These are phyloP conservation scores for Claviceps purpurea DNA, from an alignment of 2,329 filamentous ascomycete species.

Conservation along the genomic window DNA sequence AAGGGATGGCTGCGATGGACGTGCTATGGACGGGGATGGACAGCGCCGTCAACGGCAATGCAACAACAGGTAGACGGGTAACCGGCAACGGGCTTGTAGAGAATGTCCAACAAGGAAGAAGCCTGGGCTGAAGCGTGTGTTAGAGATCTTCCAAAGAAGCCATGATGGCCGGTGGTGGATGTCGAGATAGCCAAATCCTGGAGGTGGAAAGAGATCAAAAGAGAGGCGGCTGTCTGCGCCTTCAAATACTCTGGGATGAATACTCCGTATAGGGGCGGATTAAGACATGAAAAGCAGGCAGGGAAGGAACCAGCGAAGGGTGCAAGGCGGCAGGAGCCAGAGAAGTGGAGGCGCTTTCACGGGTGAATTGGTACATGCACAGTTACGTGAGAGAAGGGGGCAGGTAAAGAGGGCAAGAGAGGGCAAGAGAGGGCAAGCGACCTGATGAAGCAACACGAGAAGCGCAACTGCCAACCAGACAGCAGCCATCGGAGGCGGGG, in stretches of 20 bases:
- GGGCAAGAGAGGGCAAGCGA: background rate
- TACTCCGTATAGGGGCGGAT: background rate
- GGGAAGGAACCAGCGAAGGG: background rate
- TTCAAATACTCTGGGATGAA: constrained; percentile 7
- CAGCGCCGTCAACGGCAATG: background rate
- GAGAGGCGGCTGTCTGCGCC: constrained; percentile 5
- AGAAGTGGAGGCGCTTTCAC: background rate
- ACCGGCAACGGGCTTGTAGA: constrained; percentile 4
- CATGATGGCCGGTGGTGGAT: constrained; percentile 4
- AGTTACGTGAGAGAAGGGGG: background rate
- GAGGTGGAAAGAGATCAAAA: constrained; percentile 1
- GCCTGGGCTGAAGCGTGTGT: constrained; percentile 6
- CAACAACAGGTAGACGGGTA: background rate
- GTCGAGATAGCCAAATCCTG: constrained; percentile 6
- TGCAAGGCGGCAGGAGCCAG: background rate
- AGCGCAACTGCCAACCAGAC: too few relatives aligned
- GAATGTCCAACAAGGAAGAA: constrained; percentile 7
- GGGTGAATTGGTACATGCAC: background rate
- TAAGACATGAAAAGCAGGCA: background rate
- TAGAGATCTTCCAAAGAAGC: constrained; percentile 6
- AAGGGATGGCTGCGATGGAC: background rate
- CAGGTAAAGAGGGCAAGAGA: background rate
- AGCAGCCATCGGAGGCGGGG: background rate
- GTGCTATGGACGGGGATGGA: background rate
- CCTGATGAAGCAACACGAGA: too few relatives aligned